Evolutionary conservation across 768 basidiomycete species (phyloP).

Genomic region (Phanerochaete sordida): DNA sequence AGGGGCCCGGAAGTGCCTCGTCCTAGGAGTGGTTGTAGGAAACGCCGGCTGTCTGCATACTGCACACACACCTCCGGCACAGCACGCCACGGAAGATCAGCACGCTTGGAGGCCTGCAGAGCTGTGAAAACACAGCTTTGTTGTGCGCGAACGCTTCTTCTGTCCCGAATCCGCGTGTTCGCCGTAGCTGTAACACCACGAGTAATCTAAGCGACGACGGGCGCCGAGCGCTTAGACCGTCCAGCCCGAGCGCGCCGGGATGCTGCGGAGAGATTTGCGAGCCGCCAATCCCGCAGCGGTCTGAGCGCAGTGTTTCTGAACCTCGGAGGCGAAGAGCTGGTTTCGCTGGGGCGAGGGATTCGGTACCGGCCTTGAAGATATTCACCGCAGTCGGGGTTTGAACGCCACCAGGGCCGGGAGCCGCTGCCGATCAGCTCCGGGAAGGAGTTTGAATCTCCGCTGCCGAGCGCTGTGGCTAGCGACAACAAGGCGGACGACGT

Average conservation of each 20-base stretch:
- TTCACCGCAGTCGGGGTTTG: neutral
- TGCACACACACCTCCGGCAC: too few relatives aligned
- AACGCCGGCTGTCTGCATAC: too few relatives aligned
- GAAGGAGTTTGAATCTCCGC: neutral
- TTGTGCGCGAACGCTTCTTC: neutral
- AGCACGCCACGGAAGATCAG: too few relatives aligned
- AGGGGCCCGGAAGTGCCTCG: too few relatives aligned
- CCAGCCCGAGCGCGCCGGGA: too few relatives aligned
- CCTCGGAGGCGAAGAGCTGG: neutral
- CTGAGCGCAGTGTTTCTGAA: neutral
- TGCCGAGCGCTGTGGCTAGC: neutral
- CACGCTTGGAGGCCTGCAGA: too few relatives aligned
- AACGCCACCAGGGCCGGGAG: neutral
- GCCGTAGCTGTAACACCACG: neutral
- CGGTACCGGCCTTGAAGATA: neutral
- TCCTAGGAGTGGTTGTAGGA: too few relatives aligned
- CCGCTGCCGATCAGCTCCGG: neutral
- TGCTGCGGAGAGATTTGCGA: too few relatives aligned
- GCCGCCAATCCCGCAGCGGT: neutral
- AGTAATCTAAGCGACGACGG: neutral
- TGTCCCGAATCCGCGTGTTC: neutral
- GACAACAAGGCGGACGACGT: neutral
- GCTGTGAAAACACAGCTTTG: too few relatives aligned
- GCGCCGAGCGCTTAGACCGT: neutral
- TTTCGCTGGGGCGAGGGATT: too few relatives aligned